Evolutionary conservation across 2,329 filamentous ascomycete genomes (phyloP).

Genomic region (Aureobasidium subglaciale): DNA sequence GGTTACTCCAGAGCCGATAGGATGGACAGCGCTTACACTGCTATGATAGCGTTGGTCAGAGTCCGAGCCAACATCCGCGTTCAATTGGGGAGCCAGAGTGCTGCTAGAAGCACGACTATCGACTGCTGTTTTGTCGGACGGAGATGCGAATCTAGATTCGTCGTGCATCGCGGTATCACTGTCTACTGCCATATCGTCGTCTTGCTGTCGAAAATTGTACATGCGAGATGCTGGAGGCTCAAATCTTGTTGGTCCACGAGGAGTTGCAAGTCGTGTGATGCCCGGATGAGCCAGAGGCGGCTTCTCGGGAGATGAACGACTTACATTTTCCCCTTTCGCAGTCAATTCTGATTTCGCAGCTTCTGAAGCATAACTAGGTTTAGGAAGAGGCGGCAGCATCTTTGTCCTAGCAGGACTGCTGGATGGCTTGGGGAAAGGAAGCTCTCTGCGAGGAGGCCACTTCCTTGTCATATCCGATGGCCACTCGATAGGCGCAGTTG

Average conservation of each 20-base stretch:
- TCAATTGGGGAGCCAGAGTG: background rate
- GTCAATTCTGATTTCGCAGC: background rate
- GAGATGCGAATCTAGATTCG: no score
- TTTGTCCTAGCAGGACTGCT: constrained; percentile 1
- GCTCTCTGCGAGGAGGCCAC: constrained; percentile 4
- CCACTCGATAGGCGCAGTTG: constrained; percentile 6
- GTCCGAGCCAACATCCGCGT: background rate
- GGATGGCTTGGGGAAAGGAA: constrained; percentile 5
- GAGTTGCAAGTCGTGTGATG: background rate
- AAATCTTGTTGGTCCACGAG: constrained; percentile 10
- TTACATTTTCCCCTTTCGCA: background rate
- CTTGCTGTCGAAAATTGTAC: background rate
- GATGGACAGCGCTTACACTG: background rate
- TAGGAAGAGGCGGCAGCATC: constrained; percentile 29
- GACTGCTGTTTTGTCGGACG: no score
- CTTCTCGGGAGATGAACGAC: background rate
- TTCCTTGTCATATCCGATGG: constrained; percentile 3
- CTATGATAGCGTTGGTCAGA: background rate
- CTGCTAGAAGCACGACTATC: no score
- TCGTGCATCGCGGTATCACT: background rate
- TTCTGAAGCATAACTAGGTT: constrained; percentile 25
- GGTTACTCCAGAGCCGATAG: background rate
- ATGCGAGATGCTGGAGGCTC: constrained; percentile 3
- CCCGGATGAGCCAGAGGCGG: background rate
- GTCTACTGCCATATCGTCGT: background rate